These are phyloP conservation scores for Serendipita sp. DNA, from an alignment of 1,284 basidiomycete genomes.

Conservation along the genomic window DNA sequence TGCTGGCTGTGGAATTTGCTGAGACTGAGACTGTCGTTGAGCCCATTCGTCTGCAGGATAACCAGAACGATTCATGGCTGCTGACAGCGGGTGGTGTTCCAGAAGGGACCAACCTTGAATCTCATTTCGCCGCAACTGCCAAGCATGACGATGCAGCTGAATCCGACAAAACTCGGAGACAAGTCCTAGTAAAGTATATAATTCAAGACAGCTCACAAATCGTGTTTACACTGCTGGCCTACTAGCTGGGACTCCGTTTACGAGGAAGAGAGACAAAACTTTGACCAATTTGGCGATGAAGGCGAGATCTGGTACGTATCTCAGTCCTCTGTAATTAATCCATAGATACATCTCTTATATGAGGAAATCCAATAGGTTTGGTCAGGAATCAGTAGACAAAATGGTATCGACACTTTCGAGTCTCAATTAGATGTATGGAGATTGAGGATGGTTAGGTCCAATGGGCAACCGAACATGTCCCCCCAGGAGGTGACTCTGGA, in stretches of 20 bases:
- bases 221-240: background rate
- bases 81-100: background rate
- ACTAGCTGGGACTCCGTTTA: slow-evolving; percentile 61
- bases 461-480: slow-evolving; percentile 14
- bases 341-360: background rate
- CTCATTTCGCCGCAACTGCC: background rate
- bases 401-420: background rate
- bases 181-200: background rate
- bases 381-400: slow-evolving; percentile 1
- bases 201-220: background rate
- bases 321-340: background rate
- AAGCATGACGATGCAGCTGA: background rate
- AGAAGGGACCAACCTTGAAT: background rate
- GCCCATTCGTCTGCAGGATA: background rate
- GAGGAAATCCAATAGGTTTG: background rate
- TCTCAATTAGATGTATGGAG: background rate
- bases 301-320: slow-evolving; percentile 67
- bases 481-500: slow-evolving; percentile 3
- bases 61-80: background rate
- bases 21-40: background rate
- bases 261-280: slow-evolving; percentile 57
- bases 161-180: background rate
- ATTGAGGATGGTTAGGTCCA: slow-evolving; percentile 11
- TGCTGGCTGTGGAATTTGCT: background rate
- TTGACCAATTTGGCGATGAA: slow-evolving; percentile 71